Percentiles rank a stretch among this genome's conserved stretches.
These are phyloP conservation scores for Aspergillus quadricinctus DNA, from an alignment of 2,329 filamentous ascomycete species.

Conservation along the genomic window DNA sequence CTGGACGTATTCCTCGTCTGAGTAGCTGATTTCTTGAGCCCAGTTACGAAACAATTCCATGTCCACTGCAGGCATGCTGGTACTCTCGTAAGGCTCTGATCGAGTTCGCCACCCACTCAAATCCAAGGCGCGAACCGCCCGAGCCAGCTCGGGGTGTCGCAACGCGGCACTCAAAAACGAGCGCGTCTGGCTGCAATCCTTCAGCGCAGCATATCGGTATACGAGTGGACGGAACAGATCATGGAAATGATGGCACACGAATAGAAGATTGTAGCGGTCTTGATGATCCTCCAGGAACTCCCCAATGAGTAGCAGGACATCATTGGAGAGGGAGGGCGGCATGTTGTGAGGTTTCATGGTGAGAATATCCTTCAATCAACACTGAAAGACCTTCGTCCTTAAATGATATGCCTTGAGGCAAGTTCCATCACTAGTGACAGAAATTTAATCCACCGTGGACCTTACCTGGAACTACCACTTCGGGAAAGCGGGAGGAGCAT, in stretches of 20 bases:
- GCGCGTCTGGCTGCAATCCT: constrained; percentile 12
- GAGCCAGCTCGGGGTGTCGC: constrained; percentile 18
- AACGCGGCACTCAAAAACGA: constrained; percentile 21
- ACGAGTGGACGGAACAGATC: constrained; percentile 23
- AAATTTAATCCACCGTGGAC: neutral
- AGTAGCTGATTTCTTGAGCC: constrained; percentile 11
- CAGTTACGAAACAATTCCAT: constrained; percentile 5
- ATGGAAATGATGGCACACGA: constrained; percentile 23
- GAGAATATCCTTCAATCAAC: too few species aligned
- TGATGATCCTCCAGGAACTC: constrained; percentile 21
- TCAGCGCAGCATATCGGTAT: constrained; percentile 17
- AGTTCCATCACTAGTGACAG: neutral
- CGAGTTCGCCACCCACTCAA: constrained; percentile 18
- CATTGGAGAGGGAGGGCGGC: constrained; percentile 22
- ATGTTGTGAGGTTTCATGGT: constrained; percentile 6
- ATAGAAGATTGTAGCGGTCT: constrained; percentile 24
- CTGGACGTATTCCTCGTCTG: constrained; percentile 15
- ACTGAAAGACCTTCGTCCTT: neutral
- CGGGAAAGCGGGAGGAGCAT: neutral
- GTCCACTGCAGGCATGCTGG: constrained; percentile 3
- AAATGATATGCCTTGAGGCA: neutral
- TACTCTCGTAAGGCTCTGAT: neutral
- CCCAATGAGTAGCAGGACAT: constrained; percentile 27
- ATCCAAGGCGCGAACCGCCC: constrained; percentile 20
- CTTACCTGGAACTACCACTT: neutral